Conservation (phyloP, 257 asterid genomes). For the Ehretia macrophylla region DNA sequence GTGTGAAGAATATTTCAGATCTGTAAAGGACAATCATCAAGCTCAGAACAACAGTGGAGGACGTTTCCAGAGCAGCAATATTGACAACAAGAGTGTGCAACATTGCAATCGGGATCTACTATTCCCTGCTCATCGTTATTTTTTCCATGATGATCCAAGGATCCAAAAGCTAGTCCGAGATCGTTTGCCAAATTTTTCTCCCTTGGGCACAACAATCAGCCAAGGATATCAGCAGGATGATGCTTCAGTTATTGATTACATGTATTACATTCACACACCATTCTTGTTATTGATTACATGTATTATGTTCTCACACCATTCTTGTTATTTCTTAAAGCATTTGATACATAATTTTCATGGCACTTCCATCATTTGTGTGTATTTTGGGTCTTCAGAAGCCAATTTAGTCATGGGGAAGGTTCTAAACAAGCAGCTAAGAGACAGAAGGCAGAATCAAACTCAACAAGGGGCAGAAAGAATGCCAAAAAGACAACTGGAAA, state of each 20-base stretch:
- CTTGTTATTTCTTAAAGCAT: slow-evolving; percentile 44
- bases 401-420: slow-evolving; percentile 44
- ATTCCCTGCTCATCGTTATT: slow-evolving; percentile 66
- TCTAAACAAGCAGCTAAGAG: slow-evolving; percentile 29
- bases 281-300: slow-evolving; percentile 62
- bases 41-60: slow-evolving; percentile 23
- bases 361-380: neutral
- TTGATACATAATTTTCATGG: neutral
- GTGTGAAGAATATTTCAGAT: slow-evolving; percentile 64
- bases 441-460: slow-evolving; percentile 27
- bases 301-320: slow-evolving; percentile 19
- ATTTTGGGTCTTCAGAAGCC: slow-evolving; percentile 54
- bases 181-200: slow-evolving; percentile 73
- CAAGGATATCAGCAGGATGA: slow-evolving; percentile 37
- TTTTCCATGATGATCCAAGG: slow-evolving; percentile 70
- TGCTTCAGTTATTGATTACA: slow-evolving; percentile 63
- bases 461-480: slow-evolving; percentile 44
- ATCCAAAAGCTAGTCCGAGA: slow-evolving; percentile 71
- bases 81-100: slow-evolving; percentile 18
- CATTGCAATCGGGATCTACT: slow-evolving; percentile 22
- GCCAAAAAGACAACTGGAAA: slow-evolving; percentile 28
- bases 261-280: slow-evolving; percentile 32
- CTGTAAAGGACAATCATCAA: slow-evolving; percentile 32
- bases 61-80: slow-evolving; percentile 10
- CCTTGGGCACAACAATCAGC: slow-evolving; percentile 55